Percentiles rank a stretch among this genome's conserved stretches.
These are phyloP conservation scores for Alternaria sp. DNA, from an alignment of 2,329 filamentous ascomycete species.

Conservation along the genomic window DNA sequence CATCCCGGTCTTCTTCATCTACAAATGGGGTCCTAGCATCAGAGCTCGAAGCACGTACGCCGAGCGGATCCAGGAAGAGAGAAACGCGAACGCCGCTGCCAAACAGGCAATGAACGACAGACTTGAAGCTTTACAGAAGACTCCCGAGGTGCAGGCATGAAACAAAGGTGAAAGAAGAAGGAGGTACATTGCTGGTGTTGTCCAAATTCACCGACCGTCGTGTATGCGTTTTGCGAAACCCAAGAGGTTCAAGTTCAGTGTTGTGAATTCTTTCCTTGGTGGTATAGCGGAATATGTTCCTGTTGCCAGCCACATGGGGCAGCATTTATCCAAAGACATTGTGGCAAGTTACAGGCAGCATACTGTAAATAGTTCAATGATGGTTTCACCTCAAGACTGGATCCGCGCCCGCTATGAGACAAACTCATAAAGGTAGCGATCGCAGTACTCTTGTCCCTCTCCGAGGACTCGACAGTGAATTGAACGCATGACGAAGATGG, in stretches of 20 bases:
- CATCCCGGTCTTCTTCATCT: constrained; percentile 65
- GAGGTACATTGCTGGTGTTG: background rate
- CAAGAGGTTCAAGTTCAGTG: background rate
- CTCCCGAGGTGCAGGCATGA: background rate
- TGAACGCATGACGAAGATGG: background rate
- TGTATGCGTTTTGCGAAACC: constrained; percentile 4
- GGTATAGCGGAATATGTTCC: background rate
- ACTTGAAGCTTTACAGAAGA: background rate
- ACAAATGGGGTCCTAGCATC: constrained; percentile 63
- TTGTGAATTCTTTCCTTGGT: background rate
- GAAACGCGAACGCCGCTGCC: constrained; percentile 24
- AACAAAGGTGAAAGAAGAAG: background rate
- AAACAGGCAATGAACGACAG: constrained; percentile 13
- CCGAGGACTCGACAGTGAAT: background rate
- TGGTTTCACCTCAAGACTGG: background rate
- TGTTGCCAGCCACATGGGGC: background rate
- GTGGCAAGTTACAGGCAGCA: background rate
- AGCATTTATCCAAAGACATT: background rate
- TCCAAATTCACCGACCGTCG: background rate
- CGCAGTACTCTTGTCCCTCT: background rate
- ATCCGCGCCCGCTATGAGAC: background rate
- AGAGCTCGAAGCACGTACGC: constrained; percentile 51
- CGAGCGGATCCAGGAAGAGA: constrained; percentile 32
- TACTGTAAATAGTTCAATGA: background rate
- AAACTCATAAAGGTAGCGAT: background rate